Evolutionary conservation across 75 land plant genomes (phyloP).

Genomic region (Pinus tabuliformis): DNA sequence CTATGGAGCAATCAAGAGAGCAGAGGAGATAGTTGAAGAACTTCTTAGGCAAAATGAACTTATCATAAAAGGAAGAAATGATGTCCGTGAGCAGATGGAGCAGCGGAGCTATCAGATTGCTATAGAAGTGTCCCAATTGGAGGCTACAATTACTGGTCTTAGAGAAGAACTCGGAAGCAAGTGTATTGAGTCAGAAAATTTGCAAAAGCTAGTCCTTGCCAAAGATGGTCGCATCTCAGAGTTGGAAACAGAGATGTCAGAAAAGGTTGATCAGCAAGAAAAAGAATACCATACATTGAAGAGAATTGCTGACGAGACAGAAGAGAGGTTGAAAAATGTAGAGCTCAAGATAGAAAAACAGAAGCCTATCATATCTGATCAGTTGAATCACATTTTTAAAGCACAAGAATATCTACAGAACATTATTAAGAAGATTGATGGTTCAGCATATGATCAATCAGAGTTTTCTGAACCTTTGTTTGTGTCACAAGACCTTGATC

Average conservation of each 20-base stretch:
- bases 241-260: constrained; percentile 41
- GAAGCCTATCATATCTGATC: constrained; percentile 56
- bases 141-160: constrained; percentile 66
- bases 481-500: constrained; percentile 39
- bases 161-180: constrained; percentile 67
- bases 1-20: constrained; percentile 81
- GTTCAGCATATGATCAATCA: constrained; percentile 26
- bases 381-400: constrained; percentile 44
- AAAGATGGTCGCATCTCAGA: constrained; percentile 50
- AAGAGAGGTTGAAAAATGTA: constrained; percentile 29
- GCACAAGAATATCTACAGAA: constrained; percentile 41
- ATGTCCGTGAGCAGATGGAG: constrained; percentile 78
- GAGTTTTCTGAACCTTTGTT: constrained; percentile 54
- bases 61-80: constrained; percentile 50
- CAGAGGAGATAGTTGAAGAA: constrained; percentile 92
- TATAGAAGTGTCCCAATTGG: constrained; percentile 93
- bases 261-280: constrained; percentile 19
- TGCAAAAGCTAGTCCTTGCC: constrained; percentile 37
- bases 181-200: constrained; percentile 36
- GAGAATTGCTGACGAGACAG: constrained; percentile 24
- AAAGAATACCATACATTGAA: constrained; percentile 16
- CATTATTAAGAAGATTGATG: constrained; percentile 43
- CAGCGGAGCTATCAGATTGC: constrained; percentile 91
- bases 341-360: constrained; percentile 47
- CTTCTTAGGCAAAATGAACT: constrained; percentile 61